Percentiles rank a stretch among this genome's conserved stretches.
phyloP scores from a whole-genome alignment of 345 rosid species.

The Linum usitatissimum region DNA sequence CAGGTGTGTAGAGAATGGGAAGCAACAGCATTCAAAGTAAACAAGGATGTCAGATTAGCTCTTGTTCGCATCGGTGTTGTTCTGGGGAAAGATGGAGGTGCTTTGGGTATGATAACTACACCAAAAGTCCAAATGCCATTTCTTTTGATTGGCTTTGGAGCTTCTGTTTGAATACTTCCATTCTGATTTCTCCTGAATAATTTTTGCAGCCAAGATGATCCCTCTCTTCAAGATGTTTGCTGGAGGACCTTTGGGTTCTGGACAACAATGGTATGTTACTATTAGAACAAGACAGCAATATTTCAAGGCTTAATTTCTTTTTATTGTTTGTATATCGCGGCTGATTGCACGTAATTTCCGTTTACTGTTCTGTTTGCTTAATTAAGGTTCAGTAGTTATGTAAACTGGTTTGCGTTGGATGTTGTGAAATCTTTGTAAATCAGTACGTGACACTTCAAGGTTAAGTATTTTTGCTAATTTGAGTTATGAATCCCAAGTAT shows the following conservation, averaged over 20 bases:
- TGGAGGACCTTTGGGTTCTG: slow-evolving; percentile 94
- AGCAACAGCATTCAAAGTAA: slow-evolving; percentile 56
- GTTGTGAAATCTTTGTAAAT: background rate
- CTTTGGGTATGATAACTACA: slow-evolving; percentile 45
- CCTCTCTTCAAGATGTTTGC: slow-evolving; percentile 90
- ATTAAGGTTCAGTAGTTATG: too few species aligned
- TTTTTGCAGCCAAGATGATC: slow-evolving; percentile 80
- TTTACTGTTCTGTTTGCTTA: too few species aligned
- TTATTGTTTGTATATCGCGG: too few species aligned
- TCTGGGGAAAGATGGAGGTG: slow-evolving; percentile 96
- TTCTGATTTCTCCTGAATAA: background rate
- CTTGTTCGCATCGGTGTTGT: slow-evolving; percentile 91
- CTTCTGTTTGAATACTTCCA: too few species aligned
- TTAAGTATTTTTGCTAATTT: too few species aligned
- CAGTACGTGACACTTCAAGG: too few species aligned
- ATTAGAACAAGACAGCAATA: background rate
- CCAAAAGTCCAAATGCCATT: too few species aligned
- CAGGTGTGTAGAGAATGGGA: slow-evolving; percentile 99
- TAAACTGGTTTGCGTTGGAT: background rate
- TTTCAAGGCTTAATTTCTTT: too few species aligned
- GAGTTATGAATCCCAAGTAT: too few species aligned
- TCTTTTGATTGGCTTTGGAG: too few species aligned
- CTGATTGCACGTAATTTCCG: too few species aligned
- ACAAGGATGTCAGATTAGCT: slow-evolving; percentile 66
- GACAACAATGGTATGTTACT: slow-evolving; percentile 62